Percentiles rank a stretch among this genome's conserved stretches.
phyloP scores from a whole-genome alignment of 495 filamentous ascomycete species.

The Aspergillus campestris region DNA sequence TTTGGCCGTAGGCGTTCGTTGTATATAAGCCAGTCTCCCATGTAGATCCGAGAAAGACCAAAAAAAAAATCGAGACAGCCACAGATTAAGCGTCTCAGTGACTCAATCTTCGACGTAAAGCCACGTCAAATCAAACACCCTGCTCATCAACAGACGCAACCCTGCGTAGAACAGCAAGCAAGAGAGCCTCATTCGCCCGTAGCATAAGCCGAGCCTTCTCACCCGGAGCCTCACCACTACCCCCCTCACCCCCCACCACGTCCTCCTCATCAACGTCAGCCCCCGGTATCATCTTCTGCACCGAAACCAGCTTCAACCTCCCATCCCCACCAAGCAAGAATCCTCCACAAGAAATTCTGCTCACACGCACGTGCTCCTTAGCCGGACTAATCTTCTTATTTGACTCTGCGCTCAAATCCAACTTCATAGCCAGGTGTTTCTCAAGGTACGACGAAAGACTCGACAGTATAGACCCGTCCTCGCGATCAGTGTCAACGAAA shows the following conservation, averaged over 20 bases:
- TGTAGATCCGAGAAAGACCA: too few relatives aligned
- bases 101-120: background rate
- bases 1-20: too few relatives aligned
- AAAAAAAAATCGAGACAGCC: too few relatives aligned
- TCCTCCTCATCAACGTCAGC: conserved; percentile 8
- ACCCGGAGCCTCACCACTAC: background rate
- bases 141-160: conserved; percentile 17
- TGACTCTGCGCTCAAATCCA: conserved; percentile 24
- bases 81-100: too few relatives aligned
- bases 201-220: conserved; percentile 7
- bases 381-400: conserved; percentile 4
- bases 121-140: conserved; percentile 18
- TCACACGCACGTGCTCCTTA: conserved; percentile 34
- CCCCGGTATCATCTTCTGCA: background rate
- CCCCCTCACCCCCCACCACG: conserved; percentile 4
- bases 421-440: conserved; percentile 41
- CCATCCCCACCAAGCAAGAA: conserved; percentile 47
- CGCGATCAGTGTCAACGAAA: conserved; percentile 13
- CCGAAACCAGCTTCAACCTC: conserved; percentile 42
- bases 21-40: too few relatives aligned
- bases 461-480: conserved; percentile 25
- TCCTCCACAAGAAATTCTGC: conserved; percentile 44
- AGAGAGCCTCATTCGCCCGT: conserved; percentile 20
- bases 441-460: conserved; percentile 37
- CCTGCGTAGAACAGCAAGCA: conserved; percentile 21